These are phyloP conservation scores for Fusarium verrucosum DNA, from an alignment of 2,329 filamentous ascomycete species.

Conservation along the genomic window DNA sequence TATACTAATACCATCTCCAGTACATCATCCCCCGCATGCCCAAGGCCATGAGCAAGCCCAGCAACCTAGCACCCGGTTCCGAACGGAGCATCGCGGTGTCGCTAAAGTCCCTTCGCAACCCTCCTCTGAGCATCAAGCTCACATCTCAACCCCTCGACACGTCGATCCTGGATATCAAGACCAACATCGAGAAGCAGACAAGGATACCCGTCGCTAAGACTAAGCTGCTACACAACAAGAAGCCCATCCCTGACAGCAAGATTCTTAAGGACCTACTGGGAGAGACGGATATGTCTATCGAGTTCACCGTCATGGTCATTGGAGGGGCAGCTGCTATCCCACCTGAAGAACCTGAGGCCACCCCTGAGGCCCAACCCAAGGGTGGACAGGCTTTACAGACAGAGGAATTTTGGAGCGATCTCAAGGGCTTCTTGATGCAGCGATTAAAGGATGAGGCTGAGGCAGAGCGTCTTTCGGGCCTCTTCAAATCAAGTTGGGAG, in stretches of 20 bases:
- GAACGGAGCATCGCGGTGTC: conserved; percentile 66
- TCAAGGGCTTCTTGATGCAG: conserved; percentile 82
- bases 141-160: conserved; percentile 71
- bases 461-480: conserved; percentile 69
- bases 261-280: conserved; percentile 76
- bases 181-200: conserved; percentile 70
- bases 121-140: conserved; percentile 73
- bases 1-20: conserved; percentile 52
- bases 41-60: conserved; percentile 62
- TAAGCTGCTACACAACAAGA: conserved; percentile 86
- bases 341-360: conserved; percentile 52
- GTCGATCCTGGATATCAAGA: conserved; percentile 82
- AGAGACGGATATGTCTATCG: conserved; percentile 62
- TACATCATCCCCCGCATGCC: conserved; percentile 77
- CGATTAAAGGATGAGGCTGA: conserved; percentile 75
- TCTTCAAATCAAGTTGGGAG: conserved; percentile 79
- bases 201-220: conserved; percentile 78
- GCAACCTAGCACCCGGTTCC: conserved; percentile 60
- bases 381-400: conserved; percentile 71
- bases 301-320: conserved; percentile 90
- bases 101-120: conserved; percentile 82
- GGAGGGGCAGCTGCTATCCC: conserved; percentile 67
- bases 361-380: conserved; percentile 41
- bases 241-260: conserved; percentile 82
- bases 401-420: conserved; percentile 85